Evolutionary conservation across 345 rosid genomes (phyloP), one percentile per base, ranked within the genome.

Genomic region (Camelina laxa): DNA sequence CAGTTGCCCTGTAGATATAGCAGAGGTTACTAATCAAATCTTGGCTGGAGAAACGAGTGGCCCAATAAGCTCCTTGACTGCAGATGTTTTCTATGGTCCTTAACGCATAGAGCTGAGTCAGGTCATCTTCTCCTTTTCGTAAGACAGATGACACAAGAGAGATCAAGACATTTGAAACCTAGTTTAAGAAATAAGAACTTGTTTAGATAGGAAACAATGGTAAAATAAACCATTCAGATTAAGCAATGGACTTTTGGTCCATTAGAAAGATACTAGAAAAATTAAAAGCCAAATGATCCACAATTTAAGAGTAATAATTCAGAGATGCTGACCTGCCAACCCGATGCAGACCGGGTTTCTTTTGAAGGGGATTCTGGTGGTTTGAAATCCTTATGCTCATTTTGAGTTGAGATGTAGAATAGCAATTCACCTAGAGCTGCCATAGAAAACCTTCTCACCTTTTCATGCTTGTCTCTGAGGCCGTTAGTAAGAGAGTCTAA

Each of bases 391-490:
- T 78, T 87, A 33, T 90, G 90, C 72, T 95, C 97, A 76, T 82
- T 92, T 81, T 89, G 99, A 16, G 99, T 90, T 78, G 99, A 92
- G 70, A 95, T 86, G 78, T 95, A 95, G 84, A 92, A 95, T 67
- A 95, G 79, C 85, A 95, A 74, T 82, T 95, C 99, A 56, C 99
- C 99, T 76, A 95, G 81, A 81, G 99, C 97, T 47, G 97, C 99
- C 99, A 95, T 90, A 16, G 90, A 90, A 74, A 95, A 92, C 79
- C 98, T 84, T 80, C 99, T 86, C 50, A 92, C 92, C 80, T 92
- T 95, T 77, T 95, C 99, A 80, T 92, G 97, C 80, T 83, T 86
- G 85, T 90, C 96, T 69, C 97, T 85, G 8, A 95, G 94, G 80
- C 96, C 96, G 83, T 87, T 92, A 33, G 92, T 86, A 62, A 95